phyloP scores from a whole-genome alignment of 2,329 filamentous ascomycete genomes.

The Apiospora phragmitis region DNA sequence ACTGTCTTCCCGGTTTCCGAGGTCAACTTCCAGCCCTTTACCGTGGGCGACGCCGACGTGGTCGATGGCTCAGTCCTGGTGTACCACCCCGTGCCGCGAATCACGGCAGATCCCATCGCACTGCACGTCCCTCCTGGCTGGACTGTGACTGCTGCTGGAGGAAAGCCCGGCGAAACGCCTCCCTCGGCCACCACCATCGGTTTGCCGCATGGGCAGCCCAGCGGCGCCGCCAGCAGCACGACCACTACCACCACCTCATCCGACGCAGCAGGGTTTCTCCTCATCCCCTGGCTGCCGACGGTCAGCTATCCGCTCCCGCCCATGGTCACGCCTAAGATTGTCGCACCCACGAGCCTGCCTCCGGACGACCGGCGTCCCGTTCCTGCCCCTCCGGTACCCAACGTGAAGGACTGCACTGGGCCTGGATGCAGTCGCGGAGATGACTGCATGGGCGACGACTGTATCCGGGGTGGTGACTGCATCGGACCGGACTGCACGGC shows the following conservation, averaged over 20 bases:
- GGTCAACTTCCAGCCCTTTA: not conserved
- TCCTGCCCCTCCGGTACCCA: not conserved
- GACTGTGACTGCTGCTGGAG: not conserved
- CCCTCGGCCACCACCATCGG: not conserved
- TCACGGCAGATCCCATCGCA: not conserved
- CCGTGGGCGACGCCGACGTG: not conserved
- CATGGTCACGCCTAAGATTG: not conserved
- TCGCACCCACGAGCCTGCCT: not conserved
- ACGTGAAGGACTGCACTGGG: not conserved
- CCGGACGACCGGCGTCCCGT: not conserved
- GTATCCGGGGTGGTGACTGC: not conserved
- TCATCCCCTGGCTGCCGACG: not conserved
- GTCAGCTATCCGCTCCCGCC: not conserved
- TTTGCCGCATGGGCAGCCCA: not conserved
- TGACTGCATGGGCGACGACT: not conserved
- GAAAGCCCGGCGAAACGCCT: not conserved
- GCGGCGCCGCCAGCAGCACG: not conserved
- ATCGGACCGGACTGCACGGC: not conserved
- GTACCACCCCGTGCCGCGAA: not conserved
- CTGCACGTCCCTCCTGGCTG: not conserved
- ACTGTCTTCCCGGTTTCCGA: not conserved
- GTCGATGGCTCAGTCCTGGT: not conserved
- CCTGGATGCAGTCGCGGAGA: not conserved
- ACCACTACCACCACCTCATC: not conserved
- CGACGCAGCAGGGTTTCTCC: not conserved